These are phyloP conservation scores for Neurospora discreta DNA, from an alignment of 495 filamentous ascomycete species.

Conservation along the genomic window DNA sequence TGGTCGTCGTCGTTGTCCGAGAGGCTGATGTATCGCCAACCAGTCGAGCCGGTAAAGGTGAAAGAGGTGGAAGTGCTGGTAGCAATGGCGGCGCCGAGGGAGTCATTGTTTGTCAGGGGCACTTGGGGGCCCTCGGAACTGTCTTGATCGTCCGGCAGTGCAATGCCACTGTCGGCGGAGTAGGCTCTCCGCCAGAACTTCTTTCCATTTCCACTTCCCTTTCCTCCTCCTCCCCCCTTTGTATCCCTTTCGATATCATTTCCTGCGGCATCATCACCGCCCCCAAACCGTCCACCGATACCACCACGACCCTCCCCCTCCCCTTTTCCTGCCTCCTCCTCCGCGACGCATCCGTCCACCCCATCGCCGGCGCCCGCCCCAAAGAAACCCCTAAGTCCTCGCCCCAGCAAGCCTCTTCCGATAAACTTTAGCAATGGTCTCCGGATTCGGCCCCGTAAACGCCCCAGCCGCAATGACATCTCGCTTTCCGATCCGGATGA, in stretches of 20 bases:
- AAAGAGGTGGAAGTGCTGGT: background rate
- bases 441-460: constrained; percentile 18
- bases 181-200: background rate
- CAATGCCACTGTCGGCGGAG: background rate
- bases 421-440: constrained; percentile 22
- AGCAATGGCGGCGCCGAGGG: background rate
- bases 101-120: background rate
- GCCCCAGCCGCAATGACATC: constrained; percentile 22
- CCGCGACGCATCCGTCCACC: background rate
- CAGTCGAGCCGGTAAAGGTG: background rate
- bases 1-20: background rate
- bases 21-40: background rate
- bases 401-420: constrained; percentile 20
- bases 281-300: background rate
- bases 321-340: background rate
- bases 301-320: background rate
- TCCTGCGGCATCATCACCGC: background rate
- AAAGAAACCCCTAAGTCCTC: background rate
- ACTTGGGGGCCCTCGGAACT: background rate
- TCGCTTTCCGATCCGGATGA: constrained; percentile 17
- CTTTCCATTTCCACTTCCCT: background rate
- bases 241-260: background rate
- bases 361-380: background rate
- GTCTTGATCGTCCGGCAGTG: background rate
- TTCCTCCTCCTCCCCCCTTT: background rate